Conservation (phyloP, 106 monocot species). For the Amphibolis antarctica region DNA sequence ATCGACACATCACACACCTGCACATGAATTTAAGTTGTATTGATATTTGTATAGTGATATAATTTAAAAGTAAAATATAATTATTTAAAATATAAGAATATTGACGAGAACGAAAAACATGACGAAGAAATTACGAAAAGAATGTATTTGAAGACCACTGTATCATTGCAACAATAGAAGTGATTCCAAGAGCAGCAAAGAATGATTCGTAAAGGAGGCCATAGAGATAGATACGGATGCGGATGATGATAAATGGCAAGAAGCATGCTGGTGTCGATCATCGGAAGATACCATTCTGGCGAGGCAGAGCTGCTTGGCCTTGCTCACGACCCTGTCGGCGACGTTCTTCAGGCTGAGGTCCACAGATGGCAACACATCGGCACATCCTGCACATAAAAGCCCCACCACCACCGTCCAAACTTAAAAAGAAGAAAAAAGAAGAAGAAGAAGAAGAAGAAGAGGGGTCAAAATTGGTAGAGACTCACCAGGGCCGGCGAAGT, state of each 20-base stretch:
- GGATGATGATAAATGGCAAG: too few relatives aligned
- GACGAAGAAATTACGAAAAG: too few relatives aligned
- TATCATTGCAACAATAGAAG: too few relatives aligned
- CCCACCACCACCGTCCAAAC: not conserved
- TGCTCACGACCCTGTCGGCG: constrained; percentile 4
- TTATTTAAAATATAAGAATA: too few relatives aligned
- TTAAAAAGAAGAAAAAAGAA: too few relatives aligned
- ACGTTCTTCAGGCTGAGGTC: constrained; percentile 5
- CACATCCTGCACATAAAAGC: not conserved
- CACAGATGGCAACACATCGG: constrained; percentile 3
- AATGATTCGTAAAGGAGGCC: too few relatives aligned
- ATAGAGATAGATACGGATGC: too few relatives aligned
- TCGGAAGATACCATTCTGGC: not conserved
- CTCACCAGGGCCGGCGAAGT: constrained; percentile 2
- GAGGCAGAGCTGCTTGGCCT: constrained; percentile 9
- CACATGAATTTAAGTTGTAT: not conserved
- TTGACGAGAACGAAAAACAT: too few relatives aligned
- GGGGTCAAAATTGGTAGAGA: not conserved
- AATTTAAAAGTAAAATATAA: not conserved
- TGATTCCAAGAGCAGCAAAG: too few relatives aligned
- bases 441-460: not conserved
- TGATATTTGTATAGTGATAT: too few relatives aligned
- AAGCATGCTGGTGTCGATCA: not conserved
- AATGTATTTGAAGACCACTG: too few relatives aligned
- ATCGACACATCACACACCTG: constrained; percentile 5